phyloP scores from a whole-genome alignment of 2,329 filamentous ascomycete genomes.

The Hirsutella thompsonii region DNA sequence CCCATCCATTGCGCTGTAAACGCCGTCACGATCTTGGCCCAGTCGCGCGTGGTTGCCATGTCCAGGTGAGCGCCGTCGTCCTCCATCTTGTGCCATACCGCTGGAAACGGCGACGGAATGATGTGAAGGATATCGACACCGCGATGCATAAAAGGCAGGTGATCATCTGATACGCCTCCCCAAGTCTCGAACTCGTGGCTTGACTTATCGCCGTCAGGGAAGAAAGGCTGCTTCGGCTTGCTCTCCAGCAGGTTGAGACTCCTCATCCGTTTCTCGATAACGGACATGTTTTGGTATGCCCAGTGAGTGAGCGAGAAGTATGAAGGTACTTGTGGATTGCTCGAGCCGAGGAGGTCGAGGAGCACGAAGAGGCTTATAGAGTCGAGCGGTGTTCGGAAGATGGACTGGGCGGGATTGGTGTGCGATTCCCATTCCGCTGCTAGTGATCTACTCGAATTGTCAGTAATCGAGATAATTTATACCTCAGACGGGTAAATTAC shows the following conservation, averaged over 20 bases:
- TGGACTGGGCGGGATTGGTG: conserved; percentile 57
- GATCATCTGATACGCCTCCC: conserved; percentile 66
- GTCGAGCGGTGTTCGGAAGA: conserved; percentile 59
- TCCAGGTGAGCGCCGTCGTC: conserved; percentile 83
- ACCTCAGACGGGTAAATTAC: conserved; percentile 23
- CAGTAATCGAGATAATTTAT: not conserved
- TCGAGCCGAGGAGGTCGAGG: conserved; percentile 73
- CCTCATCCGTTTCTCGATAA: conserved; percentile 62
- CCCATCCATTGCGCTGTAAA: conserved; percentile 93
- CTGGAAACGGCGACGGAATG: conserved; percentile 72
- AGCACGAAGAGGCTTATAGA: conserved; percentile 83
- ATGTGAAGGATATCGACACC: conserved; percentile 85
- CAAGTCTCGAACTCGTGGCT: conserved; percentile 28
- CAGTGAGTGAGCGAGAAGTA: conserved; percentile 88
- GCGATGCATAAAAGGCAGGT: conserved; percentile 75
- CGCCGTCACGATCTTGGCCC: conserved; percentile 70
- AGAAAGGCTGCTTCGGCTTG: conserved; percentile 36
- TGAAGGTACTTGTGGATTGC: conserved; percentile 60
- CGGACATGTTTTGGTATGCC: conserved; percentile 71
- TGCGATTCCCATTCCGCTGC: conserved; percentile 70
- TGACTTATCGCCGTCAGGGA: conserved; percentile 49
- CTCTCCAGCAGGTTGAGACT: conserved; percentile 53
- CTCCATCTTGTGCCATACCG: conserved; percentile 72
- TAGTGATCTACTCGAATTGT: conserved; percentile 37
- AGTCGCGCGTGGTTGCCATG: conserved; percentile 67